Percentiles rank a stretch among this genome's conserved stretches.
Evolutionary conservation across 2,329 filamentous ascomycete genomes (phyloP).

Genomic region (Diaporthe amygdali): DNA sequence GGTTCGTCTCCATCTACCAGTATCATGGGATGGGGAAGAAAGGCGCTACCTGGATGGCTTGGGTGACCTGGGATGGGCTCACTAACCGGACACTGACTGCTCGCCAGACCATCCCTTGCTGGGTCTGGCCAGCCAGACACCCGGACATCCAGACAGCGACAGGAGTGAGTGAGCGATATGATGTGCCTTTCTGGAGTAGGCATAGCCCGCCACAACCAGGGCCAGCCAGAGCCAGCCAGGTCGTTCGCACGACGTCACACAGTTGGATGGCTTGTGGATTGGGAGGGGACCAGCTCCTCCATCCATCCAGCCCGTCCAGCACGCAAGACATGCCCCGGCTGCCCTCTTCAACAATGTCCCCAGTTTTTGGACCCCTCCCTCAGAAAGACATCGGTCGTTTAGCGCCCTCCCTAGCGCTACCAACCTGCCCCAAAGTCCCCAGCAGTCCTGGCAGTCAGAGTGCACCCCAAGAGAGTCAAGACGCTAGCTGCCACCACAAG

Average conservation of each 20-base stretch:
- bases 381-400: neutral
- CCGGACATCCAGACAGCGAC: neutral
- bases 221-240: neutral
- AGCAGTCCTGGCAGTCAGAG: too few relatives aligned
- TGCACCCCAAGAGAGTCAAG: too few relatives aligned
- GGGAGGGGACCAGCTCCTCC: neutral
- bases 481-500: too few relatives aligned
- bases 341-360: neutral
- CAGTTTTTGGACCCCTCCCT: conserved; percentile 1
- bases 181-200: neutral
- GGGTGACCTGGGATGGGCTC: neutral
- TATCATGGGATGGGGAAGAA: neutral
- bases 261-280: neutral
- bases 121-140: neutral
- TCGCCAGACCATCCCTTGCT: neutral
- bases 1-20: neutral
- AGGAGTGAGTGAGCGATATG: neutral
- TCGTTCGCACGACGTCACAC: conserved; percentile 5
- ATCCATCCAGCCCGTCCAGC: neutral
- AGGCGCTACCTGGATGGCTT: neutral
- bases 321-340: neutral
- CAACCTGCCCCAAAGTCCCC: neutral
- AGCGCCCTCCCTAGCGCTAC: neutral
- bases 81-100: too few relatives aligned
- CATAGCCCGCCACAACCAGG: too few relatives aligned